These are phyloP conservation scores for Trypanosomatidae sp. DNA, from an alignment of 208 protist genomes.

Conservation along the genomic window DNA sequence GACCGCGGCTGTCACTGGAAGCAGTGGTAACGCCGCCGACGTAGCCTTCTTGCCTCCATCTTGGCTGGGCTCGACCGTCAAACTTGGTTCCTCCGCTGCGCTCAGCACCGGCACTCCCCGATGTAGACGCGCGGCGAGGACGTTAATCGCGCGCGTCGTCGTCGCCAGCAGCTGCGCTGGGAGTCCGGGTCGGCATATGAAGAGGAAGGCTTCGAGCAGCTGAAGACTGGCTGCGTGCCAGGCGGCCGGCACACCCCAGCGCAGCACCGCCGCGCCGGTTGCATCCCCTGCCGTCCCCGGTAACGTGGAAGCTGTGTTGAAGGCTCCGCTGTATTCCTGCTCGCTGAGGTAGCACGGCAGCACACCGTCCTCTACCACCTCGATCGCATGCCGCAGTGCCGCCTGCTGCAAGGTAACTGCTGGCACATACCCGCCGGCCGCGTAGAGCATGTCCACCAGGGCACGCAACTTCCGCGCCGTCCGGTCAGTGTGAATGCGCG, in stretches of 20 bases:
- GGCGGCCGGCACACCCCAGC: constrained; percentile 32
- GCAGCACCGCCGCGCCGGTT: constrained; percentile 11
- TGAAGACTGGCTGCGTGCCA: constrained; percentile 30
- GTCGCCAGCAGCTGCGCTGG: constrained; percentile 33
- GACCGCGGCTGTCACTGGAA: constrained; percentile 24
- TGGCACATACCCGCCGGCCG: constrained; percentile 40
- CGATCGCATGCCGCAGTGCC: constrained; percentile 47
- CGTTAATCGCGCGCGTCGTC: constrained; percentile 10
- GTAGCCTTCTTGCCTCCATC: not conserved
- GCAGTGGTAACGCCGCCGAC: constrained; percentile 4
- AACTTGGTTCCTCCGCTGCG: not conserved
- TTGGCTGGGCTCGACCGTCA: constrained; percentile 3
- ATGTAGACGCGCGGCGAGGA: constrained; percentile 28
- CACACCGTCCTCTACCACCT: constrained; percentile 55
- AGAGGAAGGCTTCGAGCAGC: constrained; percentile 31
- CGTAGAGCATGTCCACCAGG: constrained; percentile 43
- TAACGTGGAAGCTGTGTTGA: constrained; percentile 8
- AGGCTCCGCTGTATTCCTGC: constrained; percentile 11
- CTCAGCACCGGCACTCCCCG: constrained; percentile 25
- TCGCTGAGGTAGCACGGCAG: constrained; percentile 31
- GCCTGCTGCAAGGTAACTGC: constrained; percentile 42
- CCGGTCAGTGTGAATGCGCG: constrained; percentile 17
- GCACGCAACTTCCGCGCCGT: constrained; percentile 40
- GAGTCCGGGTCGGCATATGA: constrained; percentile 16
- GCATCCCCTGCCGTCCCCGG: constrained; percentile 2